Percentiles rank a stretch among this genome's conserved stretches.
These are phyloP conservation scores for Piromyces finnis DNA, from an alignment of 192 early-diverging fungal species.

Conservation along the genomic window DNA sequence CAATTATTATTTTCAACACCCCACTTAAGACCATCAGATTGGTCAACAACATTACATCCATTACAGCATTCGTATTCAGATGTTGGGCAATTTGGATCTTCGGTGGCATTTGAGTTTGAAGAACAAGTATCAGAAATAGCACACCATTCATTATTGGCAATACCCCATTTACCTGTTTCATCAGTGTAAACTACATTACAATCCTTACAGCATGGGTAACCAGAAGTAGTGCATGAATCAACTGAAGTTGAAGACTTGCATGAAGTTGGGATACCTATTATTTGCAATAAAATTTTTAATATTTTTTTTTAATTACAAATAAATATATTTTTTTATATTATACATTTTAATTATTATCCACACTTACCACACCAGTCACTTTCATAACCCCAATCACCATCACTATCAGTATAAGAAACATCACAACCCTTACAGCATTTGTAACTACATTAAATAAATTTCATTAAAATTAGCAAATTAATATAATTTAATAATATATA, in stretches of 20 bases:
- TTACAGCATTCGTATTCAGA: not conserved
- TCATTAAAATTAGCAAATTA: no score
- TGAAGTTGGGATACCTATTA: not conserved
- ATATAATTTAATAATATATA: not conserved
- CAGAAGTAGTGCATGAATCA: not conserved
- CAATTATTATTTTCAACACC: not conserved
- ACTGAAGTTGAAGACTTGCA: not conserved
- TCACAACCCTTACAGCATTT: not conserved
- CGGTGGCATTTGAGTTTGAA: no score
- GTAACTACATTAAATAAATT: not conserved
- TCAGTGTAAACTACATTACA: not conserved
- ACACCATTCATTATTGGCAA: not conserved
- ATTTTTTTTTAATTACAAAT: not conserved
- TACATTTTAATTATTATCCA: not conserved
- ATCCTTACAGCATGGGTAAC: not conserved
- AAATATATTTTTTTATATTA: not conserved
- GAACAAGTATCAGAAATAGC: not conserved
- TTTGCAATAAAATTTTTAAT: not conserved
- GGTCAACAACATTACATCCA: not conserved
- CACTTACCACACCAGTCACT: not conserved
- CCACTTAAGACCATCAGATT: not conserved
- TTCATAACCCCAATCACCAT: not conserved
- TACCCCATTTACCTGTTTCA: not conserved
- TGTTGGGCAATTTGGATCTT: not conserved
- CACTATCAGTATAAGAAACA: not conserved